Conservation (phyloP, 495 filamentous ascomycete genomes). For the Xylaria flabelliformis region DNA sequence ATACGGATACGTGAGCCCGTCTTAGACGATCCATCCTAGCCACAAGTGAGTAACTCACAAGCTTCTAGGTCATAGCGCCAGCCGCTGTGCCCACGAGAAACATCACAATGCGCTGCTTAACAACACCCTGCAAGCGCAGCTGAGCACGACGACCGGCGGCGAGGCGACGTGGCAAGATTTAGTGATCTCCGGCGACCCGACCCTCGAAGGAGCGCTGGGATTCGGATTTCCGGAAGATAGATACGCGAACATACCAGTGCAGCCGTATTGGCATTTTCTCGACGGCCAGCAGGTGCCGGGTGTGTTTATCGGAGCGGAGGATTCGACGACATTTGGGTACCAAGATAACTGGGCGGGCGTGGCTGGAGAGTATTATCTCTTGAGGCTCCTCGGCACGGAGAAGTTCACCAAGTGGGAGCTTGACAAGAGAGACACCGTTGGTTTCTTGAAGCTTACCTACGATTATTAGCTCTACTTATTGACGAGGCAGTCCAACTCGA, state of each 20-base stretch:
- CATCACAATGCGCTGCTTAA: conserved; percentile 19
- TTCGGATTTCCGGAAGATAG: conserved; percentile 14
- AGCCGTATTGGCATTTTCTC: conserved; percentile 22
- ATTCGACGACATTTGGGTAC: conserved; percentile 9
- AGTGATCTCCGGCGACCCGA: conserved; percentile 22
- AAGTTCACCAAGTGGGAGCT: conserved; percentile 13
- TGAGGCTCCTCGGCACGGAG: conserved; percentile 16
- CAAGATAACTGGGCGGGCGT: conserved; percentile 16
- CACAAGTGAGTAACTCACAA: neutral
- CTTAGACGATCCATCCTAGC: neutral
- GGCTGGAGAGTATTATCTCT: conserved; percentile 17
- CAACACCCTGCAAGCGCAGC: conserved; percentile 10
- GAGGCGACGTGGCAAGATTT: conserved; percentile 19
- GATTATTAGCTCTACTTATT: neutral
- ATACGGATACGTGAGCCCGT: conserved; percentile 18
- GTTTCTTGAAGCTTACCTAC: conserved; percentile 20
- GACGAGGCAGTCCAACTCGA: neutral
- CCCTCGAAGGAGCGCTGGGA: conserved; percentile 12
- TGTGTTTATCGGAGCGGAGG: conserved; percentile 4
- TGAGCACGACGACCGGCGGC: neutral
- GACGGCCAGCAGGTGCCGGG: conserved; percentile 17
- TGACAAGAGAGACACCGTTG: conserved; percentile 4
- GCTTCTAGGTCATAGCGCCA: conserved; percentile 6
- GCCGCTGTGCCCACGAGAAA: neutral
- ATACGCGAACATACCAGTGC: conserved; percentile 15